Evolutionary conservation across 768 basidiomycete species (phyloP).

Genomic region (Coprinellus micaceus): DNA sequence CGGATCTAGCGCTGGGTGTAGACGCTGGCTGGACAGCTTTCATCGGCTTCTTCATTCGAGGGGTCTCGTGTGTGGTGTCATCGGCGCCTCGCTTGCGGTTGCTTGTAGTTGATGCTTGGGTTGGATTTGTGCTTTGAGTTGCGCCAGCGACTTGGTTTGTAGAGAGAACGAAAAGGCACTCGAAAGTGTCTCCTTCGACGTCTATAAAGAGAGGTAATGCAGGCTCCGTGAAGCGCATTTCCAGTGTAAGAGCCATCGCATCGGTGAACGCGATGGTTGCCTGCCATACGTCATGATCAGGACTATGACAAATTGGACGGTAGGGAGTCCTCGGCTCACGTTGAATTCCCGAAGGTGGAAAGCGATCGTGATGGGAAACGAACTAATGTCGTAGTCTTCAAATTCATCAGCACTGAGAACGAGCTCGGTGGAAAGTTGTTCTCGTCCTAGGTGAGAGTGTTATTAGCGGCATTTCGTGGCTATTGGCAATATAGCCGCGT

Average conservation of each 20-base stretch:
- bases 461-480: background rate
- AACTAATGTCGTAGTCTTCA: conserved; percentile 66
- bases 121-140: conserved; percentile 24
- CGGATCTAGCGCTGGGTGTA: background rate
- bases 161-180: conserved; percentile 74
- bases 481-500: background rate
- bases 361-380: conserved; percentile 62
- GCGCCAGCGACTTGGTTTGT: conserved; percentile 57
- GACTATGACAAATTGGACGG: background rate
- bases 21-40: conserved; percentile 41
- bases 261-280: conserved; percentile 81
- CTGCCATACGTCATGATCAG: conserved; percentile 34
- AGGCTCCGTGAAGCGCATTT: conserved; percentile 74
- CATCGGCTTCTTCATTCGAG: conserved; percentile 49
- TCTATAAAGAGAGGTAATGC: conserved; percentile 74
- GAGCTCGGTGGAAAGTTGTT: conserved; percentile 71
- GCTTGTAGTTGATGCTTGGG: conserved; percentile 18
- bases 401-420: conserved; percentile 78
- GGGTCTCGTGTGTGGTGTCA: conserved; percentile 35
- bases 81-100: conserved; percentile 44
- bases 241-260: conserved; percentile 57
- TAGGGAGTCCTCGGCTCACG: conserved; percentile 35
- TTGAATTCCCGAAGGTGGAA: conserved; percentile 86
- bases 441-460: conserved; percentile 37
- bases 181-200: conserved; percentile 62